Conservation (phyloP, 139 green algal genomes). For the Dunaliella primolecta region DNA sequence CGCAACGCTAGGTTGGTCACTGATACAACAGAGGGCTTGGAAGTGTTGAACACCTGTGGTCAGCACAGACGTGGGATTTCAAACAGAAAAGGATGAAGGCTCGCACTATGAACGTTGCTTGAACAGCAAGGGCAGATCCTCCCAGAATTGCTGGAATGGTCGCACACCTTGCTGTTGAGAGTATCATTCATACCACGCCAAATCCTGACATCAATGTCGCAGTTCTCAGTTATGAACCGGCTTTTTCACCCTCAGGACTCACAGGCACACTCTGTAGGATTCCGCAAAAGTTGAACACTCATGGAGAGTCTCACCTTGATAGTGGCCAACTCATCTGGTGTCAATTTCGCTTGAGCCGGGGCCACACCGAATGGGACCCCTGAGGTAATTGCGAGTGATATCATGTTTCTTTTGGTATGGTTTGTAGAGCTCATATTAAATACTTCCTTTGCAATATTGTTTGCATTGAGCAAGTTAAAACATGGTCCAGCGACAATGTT, state of each 20-base stretch:
- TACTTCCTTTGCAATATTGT: no score
- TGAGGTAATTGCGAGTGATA: not conserved
- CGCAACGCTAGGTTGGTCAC: constrained; percentile 68
- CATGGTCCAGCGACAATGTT: not conserved
- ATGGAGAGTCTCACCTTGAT: not conserved
- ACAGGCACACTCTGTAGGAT: not conserved
- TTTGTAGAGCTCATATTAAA: no score
- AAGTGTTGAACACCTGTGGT: constrained; percentile 61
- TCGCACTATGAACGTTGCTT: no score
- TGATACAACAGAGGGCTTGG: constrained; percentile 71
- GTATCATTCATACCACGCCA: no score
- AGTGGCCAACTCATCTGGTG: not conserved
- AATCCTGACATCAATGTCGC: not conserved
- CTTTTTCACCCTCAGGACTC: not conserved
- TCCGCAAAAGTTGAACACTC: not conserved
- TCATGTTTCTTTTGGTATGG: not conserved
- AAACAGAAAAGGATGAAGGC: no score
- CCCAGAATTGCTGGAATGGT: no score
- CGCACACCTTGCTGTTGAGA: no score
- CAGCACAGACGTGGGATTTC: constrained; percentile 1
- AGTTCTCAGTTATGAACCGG: not conserved
- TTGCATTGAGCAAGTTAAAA: not conserved
- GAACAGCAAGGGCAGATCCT: no score
- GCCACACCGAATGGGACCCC: not conserved
- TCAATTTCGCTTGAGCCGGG: not conserved